A percentile compares a stretch with the other conserved stretches of the same genome.
Evolutionary conservation across 2,329 filamentous ascomycete genomes (phyloP).

Genomic region (Sordariomycetes sp.): DNA sequence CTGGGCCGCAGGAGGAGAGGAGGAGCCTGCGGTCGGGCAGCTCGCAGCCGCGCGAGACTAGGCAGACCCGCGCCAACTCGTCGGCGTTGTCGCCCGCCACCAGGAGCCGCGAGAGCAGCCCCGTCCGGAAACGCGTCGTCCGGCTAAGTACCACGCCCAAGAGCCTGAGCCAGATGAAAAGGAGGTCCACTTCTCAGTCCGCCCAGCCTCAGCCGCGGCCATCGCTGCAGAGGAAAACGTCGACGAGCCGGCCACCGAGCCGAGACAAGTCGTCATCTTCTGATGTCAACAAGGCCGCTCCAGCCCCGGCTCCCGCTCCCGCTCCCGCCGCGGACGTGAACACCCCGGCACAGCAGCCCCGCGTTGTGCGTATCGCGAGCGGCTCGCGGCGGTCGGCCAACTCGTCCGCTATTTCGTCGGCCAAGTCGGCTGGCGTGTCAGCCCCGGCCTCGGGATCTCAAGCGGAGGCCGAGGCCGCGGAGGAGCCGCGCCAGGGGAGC

Average conservation of each 20-base stretch:
- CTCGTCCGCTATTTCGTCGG: slow-evolving; percentile 23
- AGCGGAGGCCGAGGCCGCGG: slow-evolving; percentile 32
- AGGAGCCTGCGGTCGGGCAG: slow-evolving; percentile 37
- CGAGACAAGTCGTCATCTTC: slow-evolving; percentile 22
- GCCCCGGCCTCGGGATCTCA: slow-evolving; percentile 19
- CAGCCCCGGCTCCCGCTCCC: neutral
- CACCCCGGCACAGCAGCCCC: slow-evolving; percentile 39
- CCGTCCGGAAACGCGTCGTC: slow-evolving; percentile 45
- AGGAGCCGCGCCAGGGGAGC: slow-evolving; percentile 40
- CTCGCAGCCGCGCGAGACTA: slow-evolving; percentile 22
- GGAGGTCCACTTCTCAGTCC: slow-evolving; percentile 34
- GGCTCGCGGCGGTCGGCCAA: slow-evolving; percentile 29
- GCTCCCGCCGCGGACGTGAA: slow-evolving; percentile 29
- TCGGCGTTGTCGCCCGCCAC: slow-evolving; percentile 27
- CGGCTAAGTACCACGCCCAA: slow-evolving; percentile 42
- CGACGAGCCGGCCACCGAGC: slow-evolving; percentile 27
- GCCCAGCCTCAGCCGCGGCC: slow-evolving; percentile 21
- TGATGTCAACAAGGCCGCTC: slow-evolving; percentile 1
- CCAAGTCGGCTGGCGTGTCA: slow-evolving; percentile 8
- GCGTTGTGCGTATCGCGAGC: slow-evolving; percentile 43
- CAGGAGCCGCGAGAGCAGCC: slow-evolving; percentile 38
- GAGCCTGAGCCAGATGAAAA: slow-evolving; percentile 29
- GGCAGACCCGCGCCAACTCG: neutral
- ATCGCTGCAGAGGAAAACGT: slow-evolving; percentile 14
- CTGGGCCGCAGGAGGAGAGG: slow-evolving; percentile 24